Conservation (phyloP, 495 filamentous ascomycete species). For the Penicillium maclennaniae region DNA sequence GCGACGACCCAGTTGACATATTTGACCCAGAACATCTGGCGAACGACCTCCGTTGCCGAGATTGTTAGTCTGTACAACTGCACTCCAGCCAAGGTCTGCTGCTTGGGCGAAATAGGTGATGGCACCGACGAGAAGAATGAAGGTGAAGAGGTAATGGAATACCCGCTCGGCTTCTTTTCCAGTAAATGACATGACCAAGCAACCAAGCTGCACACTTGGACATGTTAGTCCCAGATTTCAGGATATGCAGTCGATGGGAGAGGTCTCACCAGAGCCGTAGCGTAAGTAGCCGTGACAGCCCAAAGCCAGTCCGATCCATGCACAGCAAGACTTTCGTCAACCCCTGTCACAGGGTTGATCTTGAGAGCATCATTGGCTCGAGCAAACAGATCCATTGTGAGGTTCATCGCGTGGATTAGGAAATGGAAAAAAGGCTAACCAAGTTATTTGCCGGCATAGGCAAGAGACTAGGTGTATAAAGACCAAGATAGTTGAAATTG, state of each 20-base stretch:
- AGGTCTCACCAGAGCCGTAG: slow-evolving; percentile 10
- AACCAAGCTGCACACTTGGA: slow-evolving; percentile 21
- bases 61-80: slow-evolving; percentile 45
- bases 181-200: slow-evolving; percentile 45
- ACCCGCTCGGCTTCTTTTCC: slow-evolving; percentile 53
- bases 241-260: neutral
- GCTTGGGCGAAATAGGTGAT: slow-evolving; percentile 69
- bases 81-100: slow-evolving; percentile 62
- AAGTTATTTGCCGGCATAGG: too few relatives aligned
- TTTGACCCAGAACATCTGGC: slow-evolving; percentile 68
- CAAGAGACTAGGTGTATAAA: too few relatives aligned
- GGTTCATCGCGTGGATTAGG: too few relatives aligned
- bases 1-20: slow-evolving; percentile 64
- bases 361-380: slow-evolving; percentile 49
- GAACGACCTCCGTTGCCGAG: slow-evolving; percentile 41
- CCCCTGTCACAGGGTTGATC: slow-evolving; percentile 41
- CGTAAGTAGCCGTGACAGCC: slow-evolving; percentile 40
- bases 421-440: too few relatives aligned
- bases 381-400: slow-evolving; percentile 25
- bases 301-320: slow-evolving; percentile 61
- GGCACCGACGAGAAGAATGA: slow-evolving; percentile 55
- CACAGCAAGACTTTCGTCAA: slow-evolving; percentile 56
- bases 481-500: too few relatives aligned
- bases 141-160: slow-evolving; percentile 67
- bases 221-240: neutral